Conservation (phyloP, 2,329 filamentous ascomycete genomes). For the Neopestalotiopsis clavispora region DNA sequence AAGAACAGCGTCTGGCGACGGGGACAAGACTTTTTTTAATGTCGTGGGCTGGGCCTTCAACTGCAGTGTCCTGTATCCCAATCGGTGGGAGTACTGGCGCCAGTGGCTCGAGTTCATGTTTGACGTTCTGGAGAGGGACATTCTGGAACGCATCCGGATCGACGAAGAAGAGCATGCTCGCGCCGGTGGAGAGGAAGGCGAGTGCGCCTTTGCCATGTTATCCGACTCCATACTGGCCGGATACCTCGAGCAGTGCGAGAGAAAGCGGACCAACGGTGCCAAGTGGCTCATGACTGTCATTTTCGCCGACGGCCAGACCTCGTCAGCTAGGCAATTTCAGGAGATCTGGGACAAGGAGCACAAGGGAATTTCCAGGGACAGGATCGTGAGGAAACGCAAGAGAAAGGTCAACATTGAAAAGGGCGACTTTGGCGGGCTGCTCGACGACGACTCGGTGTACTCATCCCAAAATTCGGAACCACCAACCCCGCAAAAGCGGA, state of each 20-base stretch:
- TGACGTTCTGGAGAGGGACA: constrained; percentile 76
- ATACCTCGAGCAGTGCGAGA: constrained; percentile 57
- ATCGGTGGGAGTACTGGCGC: constrained; percentile 82
- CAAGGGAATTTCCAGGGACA: constrained; percentile 45
- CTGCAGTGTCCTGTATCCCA: constrained; percentile 75
- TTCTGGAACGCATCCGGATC: constrained; percentile 59
- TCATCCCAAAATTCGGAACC: constrained; percentile 53
- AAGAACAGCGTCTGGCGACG: constrained; percentile 72
- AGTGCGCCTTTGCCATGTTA: constrained; percentile 42
- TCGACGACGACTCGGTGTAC: constrained; percentile 56
- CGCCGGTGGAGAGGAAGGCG: constrained; percentile 22
- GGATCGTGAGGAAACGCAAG: constrained; percentile 53
- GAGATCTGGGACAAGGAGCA: constrained; percentile 74
- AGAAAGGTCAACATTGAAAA: constrained; percentile 62
- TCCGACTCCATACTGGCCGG: constrained; percentile 62
- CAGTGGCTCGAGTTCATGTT: constrained; percentile 81
- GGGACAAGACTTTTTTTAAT: constrained; percentile 87
- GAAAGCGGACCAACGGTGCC: constrained; percentile 45
- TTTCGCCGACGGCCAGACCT: constrained; percentile 66
- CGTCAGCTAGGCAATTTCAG: constrained; percentile 59
- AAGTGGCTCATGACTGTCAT: constrained; percentile 68
- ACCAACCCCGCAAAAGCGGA: constrained; percentile 46
- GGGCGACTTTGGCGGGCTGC: constrained; percentile 64
- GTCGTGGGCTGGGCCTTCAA: constrained; percentile 92
- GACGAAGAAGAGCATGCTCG: constrained; percentile 43